Evolutionary conservation across 495 filamentous ascomycete species (phyloP).

Genomic region (Penicilliopsis zonata): DNA sequence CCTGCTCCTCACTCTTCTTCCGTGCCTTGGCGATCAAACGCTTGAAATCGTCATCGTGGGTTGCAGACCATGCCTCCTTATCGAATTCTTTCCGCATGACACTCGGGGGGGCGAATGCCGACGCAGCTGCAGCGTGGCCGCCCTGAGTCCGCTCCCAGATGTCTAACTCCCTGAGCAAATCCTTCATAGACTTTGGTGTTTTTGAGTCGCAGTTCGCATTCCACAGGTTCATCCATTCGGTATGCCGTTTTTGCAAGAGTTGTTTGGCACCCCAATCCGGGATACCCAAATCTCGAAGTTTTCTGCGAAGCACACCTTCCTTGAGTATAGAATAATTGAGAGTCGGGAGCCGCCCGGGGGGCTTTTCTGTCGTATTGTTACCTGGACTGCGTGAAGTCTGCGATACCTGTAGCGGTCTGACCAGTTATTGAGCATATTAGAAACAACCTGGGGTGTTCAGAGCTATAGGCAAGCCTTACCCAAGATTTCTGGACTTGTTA

Average conservation of each 20-base stretch:
- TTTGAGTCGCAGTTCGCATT: constrained; percentile 91
- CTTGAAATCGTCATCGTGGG: constrained; percentile 61
- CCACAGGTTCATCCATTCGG: constrained; percentile 90
- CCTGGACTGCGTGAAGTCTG: constrained; percentile 3
- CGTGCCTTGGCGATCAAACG: constrained; percentile 62
- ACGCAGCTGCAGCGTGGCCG: constrained; percentile 14
- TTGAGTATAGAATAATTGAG: constrained; percentile 74
- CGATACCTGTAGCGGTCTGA: constrained; percentile 8
- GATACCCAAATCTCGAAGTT: constrained; percentile 73
- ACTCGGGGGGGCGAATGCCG: constrained; percentile 15
- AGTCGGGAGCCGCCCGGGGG: constrained; percentile 53
- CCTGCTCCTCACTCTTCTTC: constrained; percentile 21
- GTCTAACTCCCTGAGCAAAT: constrained; percentile 66
- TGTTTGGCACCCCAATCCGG: constrained; percentile 51
- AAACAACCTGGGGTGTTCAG: constrained; percentile 5
- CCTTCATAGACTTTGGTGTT: constrained; percentile 52
- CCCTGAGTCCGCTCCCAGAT: constrained; percentile 72
- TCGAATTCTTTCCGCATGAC: constrained; percentile 79
- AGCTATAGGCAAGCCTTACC: constrained; percentile 13
- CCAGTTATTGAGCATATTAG: constrained; percentile 8
- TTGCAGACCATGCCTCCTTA: constrained; percentile 58
- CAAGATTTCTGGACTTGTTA: constrained; percentile 12
- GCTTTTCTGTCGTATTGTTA: constrained; percentile 12
- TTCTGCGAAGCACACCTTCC: constrained; percentile 63
- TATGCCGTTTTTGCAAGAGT: constrained; percentile 67